These are phyloP conservation scores for Blastobotrys serpentis DNA, from an alignment of 1,139 yeast genomes.

Conservation along the genomic window DNA sequence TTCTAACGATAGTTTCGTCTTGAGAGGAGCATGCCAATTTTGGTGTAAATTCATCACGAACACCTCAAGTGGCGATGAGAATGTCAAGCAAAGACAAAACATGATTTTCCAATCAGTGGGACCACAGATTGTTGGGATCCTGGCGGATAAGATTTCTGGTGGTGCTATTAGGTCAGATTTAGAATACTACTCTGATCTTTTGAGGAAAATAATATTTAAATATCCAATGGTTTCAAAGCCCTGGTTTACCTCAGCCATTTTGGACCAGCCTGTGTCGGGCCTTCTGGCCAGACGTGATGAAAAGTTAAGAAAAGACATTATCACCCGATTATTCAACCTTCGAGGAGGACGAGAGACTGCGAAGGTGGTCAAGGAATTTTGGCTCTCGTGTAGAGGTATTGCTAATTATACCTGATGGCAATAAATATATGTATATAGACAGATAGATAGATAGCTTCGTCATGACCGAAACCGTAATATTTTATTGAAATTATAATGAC, in stretches of 20 bases:
- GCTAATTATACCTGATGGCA: slow-evolving; percentile 20
- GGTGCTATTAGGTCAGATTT: slow-evolving; percentile 60
- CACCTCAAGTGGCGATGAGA: slow-evolving; percentile 9
- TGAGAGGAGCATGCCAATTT: slow-evolving; percentile 60
- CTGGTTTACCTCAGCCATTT: slow-evolving; percentile 47
- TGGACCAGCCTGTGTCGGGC: slow-evolving; percentile 34
- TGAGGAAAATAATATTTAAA: slow-evolving; percentile 54
- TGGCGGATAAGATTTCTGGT: slow-evolving; percentile 37
- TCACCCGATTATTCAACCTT: slow-evolving; percentile 57
- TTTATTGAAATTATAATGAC: neutral
- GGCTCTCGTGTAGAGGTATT: slow-evolving; percentile 51
- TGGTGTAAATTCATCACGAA: slow-evolving; percentile 55
- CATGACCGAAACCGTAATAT: no score
- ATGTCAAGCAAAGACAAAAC: slow-evolving; percentile 15
- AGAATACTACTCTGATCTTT: slow-evolving; percentile 54
- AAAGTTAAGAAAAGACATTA: slow-evolving; percentile 40
- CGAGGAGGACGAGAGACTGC: slow-evolving; percentile 64
- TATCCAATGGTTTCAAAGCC: slow-evolving; percentile 48
- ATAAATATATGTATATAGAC: slow-evolving; percentile 23
- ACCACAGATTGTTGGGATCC: slow-evolving; percentile 25
- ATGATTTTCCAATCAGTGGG: slow-evolving; percentile 27
- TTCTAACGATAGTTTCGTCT: slow-evolving; percentile 62
- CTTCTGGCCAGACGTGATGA: slow-evolving; percentile 26
- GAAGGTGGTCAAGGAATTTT: slow-evolving; percentile 57
- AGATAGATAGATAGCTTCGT: neutral